These are phyloP conservation scores for Phaseolus coccineus DNA, from an alignment of 331 rosid species.

Conservation along the genomic window DNA sequence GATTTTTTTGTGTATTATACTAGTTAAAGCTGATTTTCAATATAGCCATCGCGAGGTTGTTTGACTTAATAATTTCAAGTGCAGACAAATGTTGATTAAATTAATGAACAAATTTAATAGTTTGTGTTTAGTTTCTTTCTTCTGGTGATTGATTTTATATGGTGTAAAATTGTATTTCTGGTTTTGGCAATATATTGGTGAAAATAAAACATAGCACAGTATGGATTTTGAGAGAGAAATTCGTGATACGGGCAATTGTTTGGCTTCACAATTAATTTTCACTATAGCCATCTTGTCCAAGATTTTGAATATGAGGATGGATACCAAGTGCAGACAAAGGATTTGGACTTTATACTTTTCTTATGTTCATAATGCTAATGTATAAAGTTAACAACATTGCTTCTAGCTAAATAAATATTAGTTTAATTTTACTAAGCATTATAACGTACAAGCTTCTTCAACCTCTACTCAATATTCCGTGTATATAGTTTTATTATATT, in stretches of 20 bases:
- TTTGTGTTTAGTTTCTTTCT: too few relatives aligned
- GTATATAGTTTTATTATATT: conserved; percentile 21
- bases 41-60: conserved; percentile 2
- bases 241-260: neutral
- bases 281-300: neutral
- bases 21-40: conserved; percentile 6
- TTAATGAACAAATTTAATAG: too few relatives aligned
- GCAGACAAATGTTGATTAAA: neutral
- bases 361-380: conserved; percentile 1
- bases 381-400: conserved; percentile 6
- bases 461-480: conserved; percentile 19
- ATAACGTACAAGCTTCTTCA: neutral
- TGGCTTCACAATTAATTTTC: neutral
- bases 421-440: conserved; percentile 28
- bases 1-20: neutral
- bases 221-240: neutral
- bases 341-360: conserved; percentile 5
- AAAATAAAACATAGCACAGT: neutral
- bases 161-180: neutral
- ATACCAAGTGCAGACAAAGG: neutral
- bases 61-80: neutral
- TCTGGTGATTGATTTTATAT: neutral
- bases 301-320: neutral
- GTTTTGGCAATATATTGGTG: neutral
- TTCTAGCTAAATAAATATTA: neutral